Evolutionary conservation across 805 yeast genomes (phyloP).

Genomic region (Zygoascus biomembranicola): DNA sequence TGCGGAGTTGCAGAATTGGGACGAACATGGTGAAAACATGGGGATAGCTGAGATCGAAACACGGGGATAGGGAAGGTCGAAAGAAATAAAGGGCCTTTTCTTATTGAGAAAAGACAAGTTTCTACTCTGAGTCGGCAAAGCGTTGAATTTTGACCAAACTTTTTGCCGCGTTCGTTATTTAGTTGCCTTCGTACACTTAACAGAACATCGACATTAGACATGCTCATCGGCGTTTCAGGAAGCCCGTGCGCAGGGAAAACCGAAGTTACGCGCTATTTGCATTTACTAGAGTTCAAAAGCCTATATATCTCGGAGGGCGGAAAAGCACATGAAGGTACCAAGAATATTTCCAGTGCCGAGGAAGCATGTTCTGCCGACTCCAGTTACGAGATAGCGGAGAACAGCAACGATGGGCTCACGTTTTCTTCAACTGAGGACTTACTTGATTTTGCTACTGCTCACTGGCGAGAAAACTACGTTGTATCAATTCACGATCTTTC

Average conservation of each 20-base stretch:
- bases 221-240: slow-evolving; percentile 75
- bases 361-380: neutral
- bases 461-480: slow-evolving; percentile 61
- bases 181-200: no score
- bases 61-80: no score
- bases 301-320: slow-evolving; percentile 14
- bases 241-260: slow-evolving; percentile 58
- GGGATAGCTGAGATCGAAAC: no score
- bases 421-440: slow-evolving; percentile 40
- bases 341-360: slow-evolving; percentile 8
- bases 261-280: slow-evolving; percentile 51
- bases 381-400: neutral
- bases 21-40: no score
- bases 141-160: neutral
- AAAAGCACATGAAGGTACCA: neutral
- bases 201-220: slow-evolving; percentile 19
- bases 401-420: neutral
- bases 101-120: no score
- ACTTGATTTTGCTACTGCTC: slow-evolving; percentile 51
- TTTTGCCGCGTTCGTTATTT: neutral
- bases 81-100: no score
- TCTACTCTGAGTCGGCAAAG: no score
- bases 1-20: neutral
- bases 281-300: slow-evolving; percentile 43
- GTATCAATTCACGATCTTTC: slow-evolving; percentile 40